Percentiles rank a stretch among this genome's conserved stretches.
phyloP scores from a whole-genome alignment of 176 grass and related monocot species.

The Rhynchospora breviuscula region DNA sequence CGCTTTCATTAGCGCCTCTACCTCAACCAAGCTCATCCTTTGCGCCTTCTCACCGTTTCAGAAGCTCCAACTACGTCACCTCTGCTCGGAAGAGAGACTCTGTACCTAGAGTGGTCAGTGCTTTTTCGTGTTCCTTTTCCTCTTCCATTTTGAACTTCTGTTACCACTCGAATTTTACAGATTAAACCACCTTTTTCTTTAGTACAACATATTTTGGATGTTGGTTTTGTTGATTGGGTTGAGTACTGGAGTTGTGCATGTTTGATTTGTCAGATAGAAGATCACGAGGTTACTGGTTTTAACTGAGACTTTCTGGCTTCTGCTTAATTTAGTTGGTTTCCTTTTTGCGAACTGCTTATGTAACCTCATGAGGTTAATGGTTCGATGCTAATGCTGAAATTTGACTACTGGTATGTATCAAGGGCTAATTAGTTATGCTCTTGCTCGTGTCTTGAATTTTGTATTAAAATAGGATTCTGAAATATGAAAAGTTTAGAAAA shows the following conservation, averaged over 20 bases:
- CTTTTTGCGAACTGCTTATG: too few relatives aligned
- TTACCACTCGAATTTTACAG: neutral
- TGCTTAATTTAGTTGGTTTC: neutral
- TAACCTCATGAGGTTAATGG: too few relatives aligned
- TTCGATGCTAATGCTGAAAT: too few relatives aligned
- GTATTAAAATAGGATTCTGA: too few relatives aligned
- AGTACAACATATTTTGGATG: neutral
- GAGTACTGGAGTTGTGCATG: neutral
- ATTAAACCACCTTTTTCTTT: neutral
- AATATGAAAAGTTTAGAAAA: too few relatives aligned
- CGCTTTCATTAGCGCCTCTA: slow-evolving; percentile 10
- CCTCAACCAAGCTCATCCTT: slow-evolving; percentile 5
- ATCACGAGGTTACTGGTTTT: neutral
- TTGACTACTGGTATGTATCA: too few relatives aligned
- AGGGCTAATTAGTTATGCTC: too few relatives aligned
- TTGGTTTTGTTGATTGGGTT: neutral
- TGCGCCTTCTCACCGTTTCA: neutral
- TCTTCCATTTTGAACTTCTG: neutral
- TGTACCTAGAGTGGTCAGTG: slow-evolving; percentile 8
- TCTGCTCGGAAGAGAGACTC: neutral
- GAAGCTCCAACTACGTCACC: neutral
- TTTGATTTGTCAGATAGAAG: too few relatives aligned
- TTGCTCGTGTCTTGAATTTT: too few relatives aligned
- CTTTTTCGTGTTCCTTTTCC: neutral
- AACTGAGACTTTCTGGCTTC: neutral